Conservation (phyloP, 2,329 filamentous ascomycete genomes). For the Botrytis galanthina region DNA sequence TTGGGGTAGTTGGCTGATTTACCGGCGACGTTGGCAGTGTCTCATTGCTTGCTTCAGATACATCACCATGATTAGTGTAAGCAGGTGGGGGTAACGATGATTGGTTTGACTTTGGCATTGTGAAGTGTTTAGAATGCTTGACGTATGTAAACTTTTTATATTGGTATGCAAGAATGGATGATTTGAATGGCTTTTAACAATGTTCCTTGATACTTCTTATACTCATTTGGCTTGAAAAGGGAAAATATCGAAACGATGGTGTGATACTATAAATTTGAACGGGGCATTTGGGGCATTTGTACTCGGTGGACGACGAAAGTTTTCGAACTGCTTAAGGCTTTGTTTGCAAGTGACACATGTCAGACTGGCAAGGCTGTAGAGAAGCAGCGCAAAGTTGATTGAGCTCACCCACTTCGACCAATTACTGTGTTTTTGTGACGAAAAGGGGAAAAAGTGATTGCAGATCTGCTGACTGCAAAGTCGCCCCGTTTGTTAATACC, state of each 20-base stretch:
- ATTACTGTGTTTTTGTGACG: not conserved
- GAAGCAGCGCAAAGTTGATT: not conserved
- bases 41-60: not conserved
- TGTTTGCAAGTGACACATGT: not conserved
- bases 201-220: not conserved
- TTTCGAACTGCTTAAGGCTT: too few relatives aligned
- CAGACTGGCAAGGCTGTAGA: not conserved
- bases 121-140: not conserved
- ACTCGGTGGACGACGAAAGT: not conserved
- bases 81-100: not conserved
- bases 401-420: too few relatives aligned
- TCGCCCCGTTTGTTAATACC: not conserved
- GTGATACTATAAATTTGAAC: not conserved
- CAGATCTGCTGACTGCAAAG: not conserved
- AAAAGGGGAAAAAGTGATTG: too few relatives aligned
- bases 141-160: not conserved
- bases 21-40: too few relatives aligned
- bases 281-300: not conserved
- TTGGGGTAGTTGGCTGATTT: not conserved
- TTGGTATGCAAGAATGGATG: not conserved
- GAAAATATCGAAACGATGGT: not conserved
- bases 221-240: not conserved
- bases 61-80: not conserved
- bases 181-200: not conserved
- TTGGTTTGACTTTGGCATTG: not conserved